A percentile compares a stretch with the other conserved stretches of the same genome.
Conservation (phyloP, 192 early-diverging fungal genomes). For the Backusella mclennaniae region DNA sequence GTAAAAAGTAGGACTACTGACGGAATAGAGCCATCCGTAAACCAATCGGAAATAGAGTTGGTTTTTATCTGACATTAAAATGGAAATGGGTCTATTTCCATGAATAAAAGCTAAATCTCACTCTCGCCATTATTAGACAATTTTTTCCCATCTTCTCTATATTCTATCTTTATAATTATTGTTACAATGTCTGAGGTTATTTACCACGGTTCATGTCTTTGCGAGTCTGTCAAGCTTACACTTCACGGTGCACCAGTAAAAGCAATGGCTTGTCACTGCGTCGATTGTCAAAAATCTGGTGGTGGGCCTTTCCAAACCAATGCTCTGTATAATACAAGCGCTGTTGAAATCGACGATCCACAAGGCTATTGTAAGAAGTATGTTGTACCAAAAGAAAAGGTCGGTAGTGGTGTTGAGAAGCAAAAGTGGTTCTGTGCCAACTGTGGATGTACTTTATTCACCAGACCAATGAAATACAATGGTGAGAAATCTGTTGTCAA, state of each 20-base stretch:
- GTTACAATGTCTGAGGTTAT: not conserved
- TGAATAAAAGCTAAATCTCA: not conserved
- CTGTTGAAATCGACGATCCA: not conserved
- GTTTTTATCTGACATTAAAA: not conserved
- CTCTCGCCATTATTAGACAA: not conserved
- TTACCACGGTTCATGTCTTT: constrained; percentile 14
- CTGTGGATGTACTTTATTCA: constrained; percentile 20
- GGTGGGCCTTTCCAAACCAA: constrained; percentile 18
- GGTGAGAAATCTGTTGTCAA: constrained; percentile 19
- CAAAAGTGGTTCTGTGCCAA: constrained; percentile 20
- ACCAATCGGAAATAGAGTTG: not conserved
- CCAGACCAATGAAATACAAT: constrained; percentile 20
- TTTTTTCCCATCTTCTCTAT: not conserved
- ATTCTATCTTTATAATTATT: not conserved
- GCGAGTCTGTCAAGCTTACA: constrained; percentile 1
- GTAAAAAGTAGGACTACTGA: not conserved
- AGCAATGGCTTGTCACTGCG: constrained; percentile 13
- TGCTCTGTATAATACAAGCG: constrained; percentile 7
- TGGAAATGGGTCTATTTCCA: not conserved
- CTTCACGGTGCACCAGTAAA: constrained; percentile 13
- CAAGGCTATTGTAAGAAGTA: constrained; percentile 5
- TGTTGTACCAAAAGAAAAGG: constrained; percentile 7
- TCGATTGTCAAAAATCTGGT: constrained; percentile 17
- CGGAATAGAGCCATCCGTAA: not conserved
- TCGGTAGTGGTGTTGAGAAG: constrained; percentile 15